phyloP scores from a whole-genome alignment of 495 filamentous ascomycete species.

The Penicillium atrosanguineum region DNA sequence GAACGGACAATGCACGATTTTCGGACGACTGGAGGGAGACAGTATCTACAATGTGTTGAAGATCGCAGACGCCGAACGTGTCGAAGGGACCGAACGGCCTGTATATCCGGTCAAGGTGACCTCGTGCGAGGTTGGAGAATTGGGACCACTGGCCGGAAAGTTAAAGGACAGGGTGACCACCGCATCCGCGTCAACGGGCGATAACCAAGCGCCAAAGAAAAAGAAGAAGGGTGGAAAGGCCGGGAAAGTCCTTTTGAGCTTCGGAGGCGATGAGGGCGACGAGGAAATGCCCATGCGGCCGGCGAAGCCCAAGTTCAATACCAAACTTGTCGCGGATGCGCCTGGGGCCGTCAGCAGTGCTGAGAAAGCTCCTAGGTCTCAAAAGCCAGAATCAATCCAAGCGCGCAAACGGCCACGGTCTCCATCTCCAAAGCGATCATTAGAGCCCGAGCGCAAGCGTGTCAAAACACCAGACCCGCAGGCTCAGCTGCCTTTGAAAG shows the following conservation, averaged over 20 bases:
- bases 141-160: constrained; percentile 88
- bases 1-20: constrained; percentile 87
- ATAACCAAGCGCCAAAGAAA: constrained; percentile 54
- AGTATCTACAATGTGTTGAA: constrained; percentile 94
- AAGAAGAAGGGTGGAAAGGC: constrained; percentile 75
- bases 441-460: constrained; percentile 28
- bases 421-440: constrained; percentile 22
- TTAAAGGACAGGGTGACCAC: constrained; percentile 66
- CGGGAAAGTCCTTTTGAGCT: constrained; percentile 81
- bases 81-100: constrained; percentile 78
- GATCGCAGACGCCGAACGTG: constrained; percentile 83
- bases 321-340: constrained; percentile 65
- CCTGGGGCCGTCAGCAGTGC: constrained; percentile 21
- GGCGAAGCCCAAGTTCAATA: constrained; percentile 91
- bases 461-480: constrained; percentile 36
- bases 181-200: constrained; percentile 32
- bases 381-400: constrained; percentile 8
- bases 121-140: constrained; percentile 65
- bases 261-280: constrained; percentile 79
- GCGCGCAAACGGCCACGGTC: constrained; percentile 31
- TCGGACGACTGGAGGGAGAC: constrained; percentile 88
- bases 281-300: constrained; percentile 54
- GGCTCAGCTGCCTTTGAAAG: constrained; percentile 43
- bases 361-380: constrained; percentile 12
- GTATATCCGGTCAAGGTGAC: constrained; percentile 83